A percentile compares a stretch with the other conserved stretches of the same genome.
These are phyloP conservation scores for Tagetes erecta DNA, from an alignment of 129 eudicot genomes.

Conservation along the genomic window DNA sequence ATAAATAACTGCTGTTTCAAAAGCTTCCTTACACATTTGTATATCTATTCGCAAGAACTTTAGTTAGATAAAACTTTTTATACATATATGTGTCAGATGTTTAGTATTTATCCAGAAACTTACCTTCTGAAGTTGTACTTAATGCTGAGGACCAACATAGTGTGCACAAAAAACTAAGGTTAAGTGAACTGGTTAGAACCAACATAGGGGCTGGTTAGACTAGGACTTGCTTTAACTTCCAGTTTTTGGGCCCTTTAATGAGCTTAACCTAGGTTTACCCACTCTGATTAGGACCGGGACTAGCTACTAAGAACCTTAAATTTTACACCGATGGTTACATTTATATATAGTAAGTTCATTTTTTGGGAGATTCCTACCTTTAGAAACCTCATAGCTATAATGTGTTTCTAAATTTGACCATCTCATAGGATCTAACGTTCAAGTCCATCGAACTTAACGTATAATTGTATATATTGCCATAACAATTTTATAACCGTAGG, in stretches of 20 bases:
- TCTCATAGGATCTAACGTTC: neutral
- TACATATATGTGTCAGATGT: neutral
- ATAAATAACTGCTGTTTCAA: neutral
- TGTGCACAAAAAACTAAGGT: neutral
- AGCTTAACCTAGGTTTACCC: neutral
- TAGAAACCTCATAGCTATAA: neutral
- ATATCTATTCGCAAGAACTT: neutral
- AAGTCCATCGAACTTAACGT: neutral
- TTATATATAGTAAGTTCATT: neutral
- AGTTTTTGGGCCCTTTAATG: neutral
- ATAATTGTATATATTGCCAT: too few relatives aligned
- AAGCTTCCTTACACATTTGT: neutral
- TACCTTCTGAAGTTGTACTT: constrained; percentile 1
- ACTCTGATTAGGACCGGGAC: neutral
- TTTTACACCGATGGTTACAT: neutral
- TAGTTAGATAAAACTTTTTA: neutral
- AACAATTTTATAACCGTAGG: neutral
- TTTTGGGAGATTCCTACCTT: neutral
- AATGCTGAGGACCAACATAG: neutral
- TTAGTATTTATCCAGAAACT: neutral
- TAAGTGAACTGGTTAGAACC: neutral
- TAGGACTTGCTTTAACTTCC: neutral
- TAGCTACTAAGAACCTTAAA: neutral
- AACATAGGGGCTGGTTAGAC: neutral
- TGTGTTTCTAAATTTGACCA: neutral